phyloP scores from a whole-genome alignment of 2,329 filamentous ascomycete species.

The Nothopassalora personata region DNA sequence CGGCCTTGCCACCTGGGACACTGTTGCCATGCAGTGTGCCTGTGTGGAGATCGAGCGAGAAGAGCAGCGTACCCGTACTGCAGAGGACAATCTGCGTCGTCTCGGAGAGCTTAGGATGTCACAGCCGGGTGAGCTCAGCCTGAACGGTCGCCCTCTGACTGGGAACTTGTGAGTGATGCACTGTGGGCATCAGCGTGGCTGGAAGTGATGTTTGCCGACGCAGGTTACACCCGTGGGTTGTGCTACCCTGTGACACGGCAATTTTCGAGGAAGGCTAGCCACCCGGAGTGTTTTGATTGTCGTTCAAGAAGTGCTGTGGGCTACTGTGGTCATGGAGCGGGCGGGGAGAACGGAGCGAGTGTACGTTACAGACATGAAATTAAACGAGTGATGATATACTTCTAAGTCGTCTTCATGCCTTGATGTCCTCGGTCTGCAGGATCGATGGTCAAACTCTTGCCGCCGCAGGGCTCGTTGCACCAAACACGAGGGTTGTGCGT shows the following conservation, averaged over 20 bases:
- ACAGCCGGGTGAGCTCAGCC: not conserved
- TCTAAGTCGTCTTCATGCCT: not conserved
- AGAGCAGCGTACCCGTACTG: not conserved
- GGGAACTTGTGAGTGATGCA: not conserved
- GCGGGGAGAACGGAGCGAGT: slow-evolving; percentile 28
- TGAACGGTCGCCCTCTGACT: not conserved
- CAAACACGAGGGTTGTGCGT: slow-evolving; percentile 3
- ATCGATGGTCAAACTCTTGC: not conserved
- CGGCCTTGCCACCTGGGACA: slow-evolving; percentile 14
- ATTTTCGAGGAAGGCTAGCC: not conserved
- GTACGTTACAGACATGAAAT: not conserved
- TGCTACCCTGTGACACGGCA: slow-evolving; percentile 1
- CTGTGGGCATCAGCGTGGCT: slow-evolving; percentile 2
- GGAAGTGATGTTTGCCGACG: not conserved
- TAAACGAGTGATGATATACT: not conserved
- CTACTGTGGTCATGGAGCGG: slow-evolving; percentile 38
- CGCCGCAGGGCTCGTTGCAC: not conserved
- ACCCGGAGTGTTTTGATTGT: not conserved
- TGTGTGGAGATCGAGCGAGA: slow-evolving; percentile 7
- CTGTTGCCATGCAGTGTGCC: slow-evolving; percentile 2
- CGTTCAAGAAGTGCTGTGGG: slow-evolving; percentile 24
- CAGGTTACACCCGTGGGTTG: slow-evolving; percentile 5
- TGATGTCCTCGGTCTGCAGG: not conserved
- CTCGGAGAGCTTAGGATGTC: not conserved
- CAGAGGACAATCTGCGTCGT: not conserved